Base-by-base conservation (phyloP, 1,284 basidiomycete species). In the Naganishia liquefaciens region DNA sequence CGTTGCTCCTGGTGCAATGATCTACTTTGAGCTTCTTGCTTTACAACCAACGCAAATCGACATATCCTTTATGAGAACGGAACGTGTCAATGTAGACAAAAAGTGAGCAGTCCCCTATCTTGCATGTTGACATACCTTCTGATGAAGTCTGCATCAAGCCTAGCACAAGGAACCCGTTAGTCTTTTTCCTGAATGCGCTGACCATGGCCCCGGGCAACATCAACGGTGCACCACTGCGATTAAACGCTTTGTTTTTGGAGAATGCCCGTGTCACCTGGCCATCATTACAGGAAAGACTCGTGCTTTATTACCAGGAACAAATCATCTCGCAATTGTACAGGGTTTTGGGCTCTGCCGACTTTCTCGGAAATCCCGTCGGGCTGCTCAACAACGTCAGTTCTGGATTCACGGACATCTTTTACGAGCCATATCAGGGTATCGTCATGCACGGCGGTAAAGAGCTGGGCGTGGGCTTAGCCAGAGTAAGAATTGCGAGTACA, bases 331-430 rank as follows among this genome's bases (percentile, higher is more conserved):
- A 99, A 76, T 83, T 99, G 11, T 98, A 99, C 78, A 88, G 96
- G 33, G 91, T 99, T 30, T 83, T 99, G 9, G 96, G 96, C 30
- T 95, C 93, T 3, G 94, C 95, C 0, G 95, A 99, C 79, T 97
- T 99, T 80, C 73, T 86, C 43, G 83, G 82, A 37, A 81, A 82
- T 69, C 95, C 95, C 5, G 93, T 98, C 33, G 95, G 95, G 15
- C 83, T 99, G 58, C 99, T 99, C 83, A 97, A 91, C 68, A 99
- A 98, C 74, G 94, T 99, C 74, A 95, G 92, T 74, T 97, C 93
- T 27, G 96, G 96, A n/a, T 92, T 99, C 9, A 90, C 91, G 53
- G 96, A 99, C 77, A 94, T 99, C 71, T 99, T 99, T 82, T 98
- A 99, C 74, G 96, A 98, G 79, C 96, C 96, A 10, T 98, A 95